Evolutionary conservation across 176 grass and related monocot species (phyloP).

Genomic region (Ampelocalamus luodianensis): DNA sequence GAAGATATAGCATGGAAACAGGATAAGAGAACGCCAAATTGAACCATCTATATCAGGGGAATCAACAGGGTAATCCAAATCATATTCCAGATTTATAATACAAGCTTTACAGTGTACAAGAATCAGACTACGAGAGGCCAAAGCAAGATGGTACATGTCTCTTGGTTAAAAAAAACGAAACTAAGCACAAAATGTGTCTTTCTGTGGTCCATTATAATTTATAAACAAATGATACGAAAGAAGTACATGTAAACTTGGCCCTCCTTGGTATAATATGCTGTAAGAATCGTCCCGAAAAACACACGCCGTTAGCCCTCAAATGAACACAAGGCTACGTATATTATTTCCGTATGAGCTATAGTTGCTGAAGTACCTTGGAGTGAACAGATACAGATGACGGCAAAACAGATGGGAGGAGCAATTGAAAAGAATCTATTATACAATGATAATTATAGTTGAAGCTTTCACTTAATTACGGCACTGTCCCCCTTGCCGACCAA

Average conservation of each 20-base stretch:
- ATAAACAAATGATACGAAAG: slow-evolving; percentile 31
- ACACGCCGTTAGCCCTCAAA: background rate
- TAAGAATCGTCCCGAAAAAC: slow-evolving; percentile 22
- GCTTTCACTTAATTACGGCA: background rate
- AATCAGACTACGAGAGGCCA: background rate
- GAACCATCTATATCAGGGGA: background rate
- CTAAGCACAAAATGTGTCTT: slow-evolving; percentile 12
- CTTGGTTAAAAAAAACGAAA: background rate
- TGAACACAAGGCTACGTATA: slow-evolving; percentile 23
- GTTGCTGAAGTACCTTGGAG: background rate
- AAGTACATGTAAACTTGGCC: slow-evolving; percentile 7
- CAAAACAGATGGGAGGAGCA: background rate
- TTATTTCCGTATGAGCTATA: background rate
- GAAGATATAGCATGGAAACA: background rate
- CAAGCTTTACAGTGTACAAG: slow-evolving; percentile 40
- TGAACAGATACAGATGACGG: background rate
- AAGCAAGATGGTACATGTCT: slow-evolving; percentile 7
- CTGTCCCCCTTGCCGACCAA: background rate
- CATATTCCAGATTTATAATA: slow-evolving; percentile 13
- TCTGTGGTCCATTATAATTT: slow-evolving; percentile 41
- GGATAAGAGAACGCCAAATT: background rate
- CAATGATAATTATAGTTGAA: slow-evolving; percentile 7
- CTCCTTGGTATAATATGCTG: slow-evolving; percentile 15
- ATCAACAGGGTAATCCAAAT: slow-evolving; percentile 24
- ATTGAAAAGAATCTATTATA: background rate